Percentiles rank a stretch among this genome's conserved stretches.
phyloP scores from a whole-genome alignment of 805 yeast species.

The Lipomyces anomalus region DNA sequence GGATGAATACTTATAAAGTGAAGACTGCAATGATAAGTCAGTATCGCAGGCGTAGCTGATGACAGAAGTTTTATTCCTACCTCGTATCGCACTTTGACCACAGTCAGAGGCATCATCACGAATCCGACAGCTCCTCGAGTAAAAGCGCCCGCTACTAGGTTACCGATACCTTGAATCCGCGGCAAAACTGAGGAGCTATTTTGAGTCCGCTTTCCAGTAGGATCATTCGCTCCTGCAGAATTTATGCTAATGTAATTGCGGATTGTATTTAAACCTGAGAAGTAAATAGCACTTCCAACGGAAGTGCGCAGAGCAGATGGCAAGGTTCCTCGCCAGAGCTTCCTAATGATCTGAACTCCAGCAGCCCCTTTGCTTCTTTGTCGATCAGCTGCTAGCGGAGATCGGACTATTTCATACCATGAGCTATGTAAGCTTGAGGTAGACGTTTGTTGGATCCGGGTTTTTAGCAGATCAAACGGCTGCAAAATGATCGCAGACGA shows the following conservation, averaged over 20 bases:
- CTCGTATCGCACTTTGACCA: slow-evolving; percentile 85
- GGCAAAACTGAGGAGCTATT: slow-evolving; percentile 52
- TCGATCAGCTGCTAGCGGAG: neutral
- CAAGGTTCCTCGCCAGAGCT: slow-evolving; percentile 86
- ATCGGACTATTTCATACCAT: slow-evolving; percentile 4
- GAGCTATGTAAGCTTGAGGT: slow-evolving; percentile 4
- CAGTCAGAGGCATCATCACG: slow-evolving; percentile 90
- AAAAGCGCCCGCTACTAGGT: slow-evolving; percentile 68
- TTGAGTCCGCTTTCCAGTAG: slow-evolving; percentile 1
- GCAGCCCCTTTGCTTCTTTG: neutral
- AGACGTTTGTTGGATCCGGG: slow-evolving; percentile 65
- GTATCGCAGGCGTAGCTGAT: no score
- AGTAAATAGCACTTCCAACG: slow-evolving; percentile 80
- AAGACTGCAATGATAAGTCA: no score
- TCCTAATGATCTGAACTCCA: slow-evolving; percentile 16
- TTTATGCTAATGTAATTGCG: slow-evolving; percentile 34
- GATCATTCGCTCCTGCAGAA: no score
- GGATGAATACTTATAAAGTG: slow-evolving; percentile 62
- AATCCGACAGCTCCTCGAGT: slow-evolving; percentile 80
- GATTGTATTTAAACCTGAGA: slow-evolving; percentile 61
- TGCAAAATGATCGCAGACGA: slow-evolving; percentile 74
- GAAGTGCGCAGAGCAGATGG: slow-evolving; percentile 90
- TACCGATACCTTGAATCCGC: slow-evolving; percentile 60
- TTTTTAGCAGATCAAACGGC: slow-evolving; percentile 84
- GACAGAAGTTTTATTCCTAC: no score